These are phyloP conservation scores for Cenchrus purpureus DNA, from an alignment of 176 grass and related monocot genomes.

Conservation along the genomic window DNA sequence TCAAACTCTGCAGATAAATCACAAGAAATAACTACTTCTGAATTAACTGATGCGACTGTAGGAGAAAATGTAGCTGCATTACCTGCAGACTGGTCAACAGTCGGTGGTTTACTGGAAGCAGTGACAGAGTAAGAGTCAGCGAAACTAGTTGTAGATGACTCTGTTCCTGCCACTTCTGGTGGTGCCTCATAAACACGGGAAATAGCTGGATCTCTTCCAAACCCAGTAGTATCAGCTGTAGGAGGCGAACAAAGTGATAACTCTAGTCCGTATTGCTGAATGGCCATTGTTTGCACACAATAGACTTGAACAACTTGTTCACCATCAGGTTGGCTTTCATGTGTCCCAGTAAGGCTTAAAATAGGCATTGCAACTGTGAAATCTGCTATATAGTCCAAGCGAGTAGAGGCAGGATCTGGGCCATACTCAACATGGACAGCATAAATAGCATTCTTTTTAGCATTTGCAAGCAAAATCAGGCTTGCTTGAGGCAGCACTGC, in stretches of 20 bases:
- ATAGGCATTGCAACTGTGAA: conserved; percentile 99
- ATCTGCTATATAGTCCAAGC: conserved; percentile 96
- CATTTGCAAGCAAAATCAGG: conserved; percentile 97
- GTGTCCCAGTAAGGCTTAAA: conserved; percentile 89
- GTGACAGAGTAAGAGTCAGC: conserved; percentile 47
- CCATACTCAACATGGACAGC: conserved; percentile 96
- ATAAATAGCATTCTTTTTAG: conserved; percentile 98
- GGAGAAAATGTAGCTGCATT: conserved; percentile 32
- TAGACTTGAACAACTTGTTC: conserved; percentile 95
- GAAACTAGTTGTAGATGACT: conserved; percentile 44
- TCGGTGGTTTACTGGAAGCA: conserved; percentile 47
- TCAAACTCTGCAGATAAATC: conserved; percentile 66
- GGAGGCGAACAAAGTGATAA: conserved; percentile 91
- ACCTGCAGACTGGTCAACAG: conserved; percentile 39
- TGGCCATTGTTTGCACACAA: conserved; percentile 99
- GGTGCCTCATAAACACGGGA: conserved; percentile 53
- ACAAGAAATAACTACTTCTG: conserved; percentile 41
- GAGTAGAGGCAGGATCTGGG: conserved; percentile 67
- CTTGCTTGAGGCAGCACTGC: conserved; percentile 81
- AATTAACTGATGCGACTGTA: conserved; percentile 37
- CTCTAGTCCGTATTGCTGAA: conserved; percentile 95
- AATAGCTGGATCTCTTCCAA: conserved; percentile 71
- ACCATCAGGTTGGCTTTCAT: conserved; percentile 65
- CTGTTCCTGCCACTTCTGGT: conserved; percentile 39
- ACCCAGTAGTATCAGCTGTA: conserved; percentile 49